Base-by-base conservation (phyloP, 768 basidiomycete species). In the Psilocybe azurescens region DNA sequence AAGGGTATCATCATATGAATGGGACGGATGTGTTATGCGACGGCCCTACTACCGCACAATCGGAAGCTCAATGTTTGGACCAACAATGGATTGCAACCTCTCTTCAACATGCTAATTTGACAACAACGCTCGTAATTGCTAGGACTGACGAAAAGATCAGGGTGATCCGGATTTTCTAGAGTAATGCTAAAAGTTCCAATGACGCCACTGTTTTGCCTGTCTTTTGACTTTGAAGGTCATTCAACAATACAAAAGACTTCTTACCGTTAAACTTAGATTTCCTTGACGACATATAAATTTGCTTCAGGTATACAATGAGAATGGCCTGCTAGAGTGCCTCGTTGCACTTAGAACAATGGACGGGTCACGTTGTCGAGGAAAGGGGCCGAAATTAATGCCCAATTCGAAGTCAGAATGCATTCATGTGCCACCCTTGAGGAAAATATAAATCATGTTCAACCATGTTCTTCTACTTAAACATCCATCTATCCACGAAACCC, bases 301-400 rank as follows among this genome's bases (percentile, higher is more conserved):
- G 14, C 41, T 44, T 44, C n/a, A 14, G 14, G 41, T 11, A 14
- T 44, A 53, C 32, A 36, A 53, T 53, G 52, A 4, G n/a, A 32
- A 13, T 53, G 33, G 33, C 52, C 51, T 30, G n/a, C 11, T 8
- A 44, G 41, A 16, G 41, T 36, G 29, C 59, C 47, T 47, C 53
- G 38, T 28, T 18, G 61, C 18, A 32, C 16, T 33, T 46, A 56
- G 60, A 46, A 62, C 55, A 62, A 62, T 62, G 61, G 6, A 53
- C 30, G 20, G 39, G 44, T 41, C 52, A 49, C 5, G 52, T 48
- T 16, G 52, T 41, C 52, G 41, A 28, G 18, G 39, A 56, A 30
- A 44, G 24, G 4, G 3, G 6, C 44, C 53, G n/a, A 10, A 38
- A 46, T 36, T 24, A 44, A 39, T 30, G 32, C 58, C 55, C 11